Base-by-base conservation (phyloP, 768 basidiomycete species). In the Mycena galopus region DNA sequence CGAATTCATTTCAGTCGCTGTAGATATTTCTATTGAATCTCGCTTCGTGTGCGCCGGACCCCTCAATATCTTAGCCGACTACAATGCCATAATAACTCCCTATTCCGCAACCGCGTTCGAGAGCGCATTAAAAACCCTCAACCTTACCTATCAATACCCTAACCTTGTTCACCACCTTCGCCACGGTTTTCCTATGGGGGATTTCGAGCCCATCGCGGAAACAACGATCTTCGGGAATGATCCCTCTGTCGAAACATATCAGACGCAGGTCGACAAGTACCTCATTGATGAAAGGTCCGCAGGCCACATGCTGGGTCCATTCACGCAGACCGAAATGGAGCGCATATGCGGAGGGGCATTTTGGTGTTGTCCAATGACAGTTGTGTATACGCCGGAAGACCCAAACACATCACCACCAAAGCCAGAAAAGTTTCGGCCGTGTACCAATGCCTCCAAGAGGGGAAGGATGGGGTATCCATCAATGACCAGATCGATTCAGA, bases 401-500 rank as follows among this genome's bases (percentile, higher is more conserved):
- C 14, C 29, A 10, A 27, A 3, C 7, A 50, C 63, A 10, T 3
- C 16, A 37, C 64, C 64, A 19, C 64, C 64, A 19, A 65, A 75
- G 14, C 77, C 77, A 10, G 55, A 55, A 30, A 81, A 81, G 61
- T 55, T 65, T 30, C 75, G 74, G 0, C 59, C 76, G 19, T 75
- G 75, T 19, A 65, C 69, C 27, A 75, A 79, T 47, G 73, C 78
- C 0, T 80, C 78, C 1, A 77, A 74, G 51, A 68, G 21, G 72
- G 72, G 16, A 29, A 37, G 27, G 56, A 63, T 8, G 66, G 59
- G 0, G 14, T 61, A 56, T 79, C 77, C 0, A 64, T 78, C n/a
- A 81, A 81, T 35, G 73, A 75, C n/a, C 35, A 72, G 25, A 77
- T 79, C 33, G 66, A 78, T 37, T 44, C 73, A 1, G 77, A 77